Conservation (phyloP, 345 rosid species). For the Citrus mangshanensis region DNA sequence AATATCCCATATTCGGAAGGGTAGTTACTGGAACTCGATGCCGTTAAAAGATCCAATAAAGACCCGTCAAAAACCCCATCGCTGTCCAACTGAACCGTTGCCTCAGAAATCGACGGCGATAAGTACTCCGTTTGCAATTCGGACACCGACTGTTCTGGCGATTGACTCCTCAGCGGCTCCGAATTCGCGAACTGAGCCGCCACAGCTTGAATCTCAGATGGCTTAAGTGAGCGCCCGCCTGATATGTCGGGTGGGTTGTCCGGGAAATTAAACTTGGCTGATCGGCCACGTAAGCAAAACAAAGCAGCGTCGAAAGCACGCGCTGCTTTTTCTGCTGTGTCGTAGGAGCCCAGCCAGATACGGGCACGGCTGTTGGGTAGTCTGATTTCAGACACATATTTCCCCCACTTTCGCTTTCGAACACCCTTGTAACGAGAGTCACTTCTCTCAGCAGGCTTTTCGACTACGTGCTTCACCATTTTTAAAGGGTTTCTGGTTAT, state of each 20-base stretch:
- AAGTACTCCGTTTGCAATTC: conserved; percentile 43
- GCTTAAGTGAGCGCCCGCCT: conserved; percentile 44
- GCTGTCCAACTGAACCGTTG: conserved; percentile 31
- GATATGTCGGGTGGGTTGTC: conserved; percentile 58
- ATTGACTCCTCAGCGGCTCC: conserved; percentile 13
- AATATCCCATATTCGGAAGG: conserved; percentile 45
- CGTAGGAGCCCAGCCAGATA: conserved; percentile 67
- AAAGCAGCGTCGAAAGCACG: conserved; percentile 85
- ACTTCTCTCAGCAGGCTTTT: conserved; percentile 17
- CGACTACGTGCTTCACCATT: conserved; percentile 27
- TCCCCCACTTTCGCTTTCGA: conserved; percentile 68
- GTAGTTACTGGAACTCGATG: conserved; percentile 25
- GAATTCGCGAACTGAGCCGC: conserved; percentile 61
- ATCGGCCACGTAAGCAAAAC: conserved; percentile 67
- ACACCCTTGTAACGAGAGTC: conserved; percentile 47
- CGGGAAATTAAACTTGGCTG: conserved; percentile 70
- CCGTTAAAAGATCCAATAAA: conserved; percentile 26
- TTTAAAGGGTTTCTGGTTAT: background rate
- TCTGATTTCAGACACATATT: conserved; percentile 62
- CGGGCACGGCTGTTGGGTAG: conserved; percentile 54
- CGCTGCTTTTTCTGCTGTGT: conserved; percentile 74
- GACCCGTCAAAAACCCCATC: conserved; percentile 26
- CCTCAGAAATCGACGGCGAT: conserved; percentile 36
- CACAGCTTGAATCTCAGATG: conserved; percentile 53
- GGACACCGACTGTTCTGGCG: conserved; percentile 19